Evolutionary conservation across 2,329 filamentous ascomycete species (phyloP), one percentile per base, ranked within the genome.

Genomic region (Ampelomyces quisqualis): DNA sequence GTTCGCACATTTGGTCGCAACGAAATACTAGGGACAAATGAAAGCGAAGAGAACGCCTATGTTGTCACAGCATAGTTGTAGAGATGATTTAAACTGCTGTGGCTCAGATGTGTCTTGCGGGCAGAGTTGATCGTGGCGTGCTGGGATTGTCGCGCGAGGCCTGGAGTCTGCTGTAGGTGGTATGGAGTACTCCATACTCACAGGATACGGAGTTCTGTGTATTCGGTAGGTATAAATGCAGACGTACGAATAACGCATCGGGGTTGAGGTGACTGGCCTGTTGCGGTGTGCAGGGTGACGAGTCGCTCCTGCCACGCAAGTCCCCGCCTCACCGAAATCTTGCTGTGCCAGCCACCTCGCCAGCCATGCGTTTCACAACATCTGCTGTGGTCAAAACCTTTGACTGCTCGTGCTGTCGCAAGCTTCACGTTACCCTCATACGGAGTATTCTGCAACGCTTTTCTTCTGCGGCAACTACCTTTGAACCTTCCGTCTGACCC

Each of bases 261-360:
- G 30, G n/a, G 4, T 32, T n/a, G 2, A 18, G 21, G 30, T 11
- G 30, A 32, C 43, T 45, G 47, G 37, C 49, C 47, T 57, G 46
- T 52, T 55, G 55, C 55, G 55, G 55, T 58, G 55, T 49, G 48
- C 30, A 26, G 17, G 40, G 43, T 57, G 54, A 53, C 48, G 48
- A 45, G 44, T 38, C 40, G 38, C 28, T 24, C 29, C 29, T 39
- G 28, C 37, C 35, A 38, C 35, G 35, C 35, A 27, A 38, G 33
- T 39, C 45, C 50, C 50, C 56, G 53, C 54, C 46, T 48, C 51
- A 43, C 39, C 34, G 44, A 53, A 53, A 48, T 29, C 34, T 48
- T 44, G 39, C 28, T 51, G n/a, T n/a, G 38, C 45, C 52, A 47
- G 50, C 53, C 55, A 48, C 48, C 38, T 14, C 35, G 38, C 51